phyloP scores from a whole-genome alignment of 257 asterid genomes.

The Scutellaria galericulata region DNA sequence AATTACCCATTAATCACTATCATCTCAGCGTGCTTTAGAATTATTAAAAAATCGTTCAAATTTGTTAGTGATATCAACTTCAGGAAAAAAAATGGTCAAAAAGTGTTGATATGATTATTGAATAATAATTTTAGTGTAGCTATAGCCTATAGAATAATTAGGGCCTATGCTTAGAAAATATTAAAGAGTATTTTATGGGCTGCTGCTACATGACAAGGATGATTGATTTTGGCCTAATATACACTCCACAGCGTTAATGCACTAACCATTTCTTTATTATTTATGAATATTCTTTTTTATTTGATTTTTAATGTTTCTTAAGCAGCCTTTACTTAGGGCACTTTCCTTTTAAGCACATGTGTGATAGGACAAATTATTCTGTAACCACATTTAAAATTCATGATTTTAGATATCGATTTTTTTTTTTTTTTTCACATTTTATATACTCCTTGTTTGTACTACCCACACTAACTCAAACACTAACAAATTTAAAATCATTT shows the following conservation, averaged over 20 bases:
- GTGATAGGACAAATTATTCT: too few species aligned
- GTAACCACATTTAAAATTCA: too few species aligned
- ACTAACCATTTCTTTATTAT: neutral
- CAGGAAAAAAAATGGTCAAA: slow-evolving; percentile 38
- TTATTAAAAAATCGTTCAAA: neutral
- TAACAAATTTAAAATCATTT: too few species aligned
- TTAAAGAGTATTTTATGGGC: neutral
- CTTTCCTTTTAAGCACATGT: too few species aligned
- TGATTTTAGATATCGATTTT: too few species aligned
- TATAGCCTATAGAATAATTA: neutral
- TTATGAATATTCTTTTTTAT: neutral
- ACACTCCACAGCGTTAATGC: slow-evolving; percentile 6
- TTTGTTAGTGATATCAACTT: slow-evolving; percentile 20
- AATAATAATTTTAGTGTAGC: slow-evolving; percentile 19
- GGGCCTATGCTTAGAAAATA: neutral
- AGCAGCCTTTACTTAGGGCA: too few species aligned
- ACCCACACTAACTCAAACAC: too few species aligned
- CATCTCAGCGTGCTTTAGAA: slow-evolving; percentile 7
- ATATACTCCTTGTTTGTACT: too few species aligned
- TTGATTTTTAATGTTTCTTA: too few species aligned
- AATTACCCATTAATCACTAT: too few species aligned
- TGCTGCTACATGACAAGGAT: slow-evolving; percentile 19
- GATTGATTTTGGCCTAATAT: neutral
- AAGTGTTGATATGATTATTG: slow-evolving; percentile 3
- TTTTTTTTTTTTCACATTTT: too few species aligned